Evolutionary conservation across 2,329 filamentous ascomycete genomes (phyloP).

Genomic region (Diaporthe vexans): DNA sequence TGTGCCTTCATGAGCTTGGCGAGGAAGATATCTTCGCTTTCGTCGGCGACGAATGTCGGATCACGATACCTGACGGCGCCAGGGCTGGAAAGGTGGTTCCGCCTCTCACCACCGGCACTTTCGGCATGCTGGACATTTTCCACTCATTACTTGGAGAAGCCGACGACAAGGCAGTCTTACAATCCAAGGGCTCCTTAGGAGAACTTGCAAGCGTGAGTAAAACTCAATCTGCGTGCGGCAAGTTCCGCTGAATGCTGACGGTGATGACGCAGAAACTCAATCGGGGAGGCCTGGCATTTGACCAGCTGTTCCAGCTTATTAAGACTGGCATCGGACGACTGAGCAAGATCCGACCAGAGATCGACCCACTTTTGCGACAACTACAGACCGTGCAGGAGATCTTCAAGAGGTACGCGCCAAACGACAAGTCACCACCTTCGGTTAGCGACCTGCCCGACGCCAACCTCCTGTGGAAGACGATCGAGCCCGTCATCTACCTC

Average conservation of each 20-base stretch:
- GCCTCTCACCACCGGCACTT: conserved; percentile 67
- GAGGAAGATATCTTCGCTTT: conserved; percentile 66
- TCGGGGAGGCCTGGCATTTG: conserved; percentile 49
- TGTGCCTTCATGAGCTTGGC: conserved; percentile 65
- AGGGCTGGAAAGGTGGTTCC: conserved; percentile 58
- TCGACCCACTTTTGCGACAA: conserved; percentile 46
- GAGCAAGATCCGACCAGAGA: conserved; percentile 43
- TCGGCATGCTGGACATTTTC: conserved; percentile 57
- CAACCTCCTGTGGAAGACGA: conserved; percentile 48
- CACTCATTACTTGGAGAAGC: conserved; percentile 50
- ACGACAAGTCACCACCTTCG: neutral
- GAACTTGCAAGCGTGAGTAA: conserved; percentile 45
- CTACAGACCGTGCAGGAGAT: conserved; percentile 48
- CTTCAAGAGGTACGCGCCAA: conserved; percentile 46
- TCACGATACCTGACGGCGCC: conserved; percentile 47
- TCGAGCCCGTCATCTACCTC: conserved; percentile 50
- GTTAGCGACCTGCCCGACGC: conserved; percentile 43
- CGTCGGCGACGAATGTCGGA: conserved; percentile 57
- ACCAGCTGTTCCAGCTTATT: conserved; percentile 49
- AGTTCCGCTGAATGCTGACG: neutral
- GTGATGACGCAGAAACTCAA: conserved; percentile 43
- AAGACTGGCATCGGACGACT: conserved; percentile 46
- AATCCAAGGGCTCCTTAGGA: conserved; percentile 49
- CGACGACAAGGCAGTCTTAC: conserved; percentile 50
- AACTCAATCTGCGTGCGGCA: too few species aligned